phyloP scores from a whole-genome alignment of 2,329 filamentous ascomycete species.

The Aspergillus sp. region DNA sequence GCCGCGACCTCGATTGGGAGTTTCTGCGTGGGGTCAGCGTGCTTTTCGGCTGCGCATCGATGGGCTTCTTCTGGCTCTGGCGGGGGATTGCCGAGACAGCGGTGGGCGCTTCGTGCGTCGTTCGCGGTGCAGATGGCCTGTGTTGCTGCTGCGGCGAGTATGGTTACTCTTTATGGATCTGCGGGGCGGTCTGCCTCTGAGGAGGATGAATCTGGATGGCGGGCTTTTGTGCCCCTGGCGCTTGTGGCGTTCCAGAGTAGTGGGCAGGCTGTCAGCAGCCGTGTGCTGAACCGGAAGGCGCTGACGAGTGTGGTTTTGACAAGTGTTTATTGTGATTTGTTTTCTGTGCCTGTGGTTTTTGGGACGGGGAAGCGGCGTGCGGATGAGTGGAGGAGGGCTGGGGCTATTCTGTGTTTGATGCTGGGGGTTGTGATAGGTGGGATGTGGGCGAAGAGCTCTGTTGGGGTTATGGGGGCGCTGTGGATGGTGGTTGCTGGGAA shows the following conservation, averaged over 20 bases:
- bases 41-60: too few species aligned
- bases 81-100: too few species aligned
- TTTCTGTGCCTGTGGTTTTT: conserved; percentile 62
- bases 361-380: conserved; percentile 40
- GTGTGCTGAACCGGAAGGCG: conserved; percentile 74
- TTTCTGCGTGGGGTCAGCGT: conserved; percentile 62
- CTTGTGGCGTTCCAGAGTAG: conserved; percentile 74
- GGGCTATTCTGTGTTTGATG: conserved; percentile 53
- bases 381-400: conserved; percentile 55
- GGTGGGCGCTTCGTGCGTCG: conserved; percentile 50
- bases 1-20: conserved; percentile 67
- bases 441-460: conserved; percentile 52
- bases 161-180: conserved; percentile 44
- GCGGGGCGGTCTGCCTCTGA: too few species aligned
- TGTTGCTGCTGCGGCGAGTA: conserved; percentile 53
- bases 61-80: too few species aligned
- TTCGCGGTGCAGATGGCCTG: conserved; percentile 53
- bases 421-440: conserved; percentile 57
- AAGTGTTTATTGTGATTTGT: conserved; percentile 68
- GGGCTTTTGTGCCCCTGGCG: conserved; percentile 65
- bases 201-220: conserved; percentile 47
- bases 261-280: conserved; percentile 73
- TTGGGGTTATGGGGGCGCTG: conserved; percentile 55
- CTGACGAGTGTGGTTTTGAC: conserved; percentile 63
- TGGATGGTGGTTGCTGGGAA: conserved; percentile 64